Base-by-base conservation (phyloP, 495 filamentous ascomycete genomes). In the Astrothelium macrocarpum region DNA sequence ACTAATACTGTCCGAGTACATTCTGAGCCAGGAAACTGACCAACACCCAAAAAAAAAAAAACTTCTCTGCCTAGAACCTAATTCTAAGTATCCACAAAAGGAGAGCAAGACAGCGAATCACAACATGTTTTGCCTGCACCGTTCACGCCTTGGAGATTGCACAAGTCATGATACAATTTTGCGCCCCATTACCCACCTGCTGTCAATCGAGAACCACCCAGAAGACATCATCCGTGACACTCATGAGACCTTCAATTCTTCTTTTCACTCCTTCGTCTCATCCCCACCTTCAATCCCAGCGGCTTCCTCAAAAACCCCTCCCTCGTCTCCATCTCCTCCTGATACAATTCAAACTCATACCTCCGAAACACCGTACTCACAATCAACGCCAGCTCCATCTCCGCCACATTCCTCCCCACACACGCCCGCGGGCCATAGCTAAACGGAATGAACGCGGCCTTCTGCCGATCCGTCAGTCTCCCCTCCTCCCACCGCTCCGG, bases 271-370 rank as follows among this genome's bases (percentile, higher is more conserved):
- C 83, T 75, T 70, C 76, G 81, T 71, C 80, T 81, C 74, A 95
- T 79, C 36, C 86, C 91, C 64, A 95, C 86, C 62, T 81, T 74
- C 74, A 92, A 76, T 20, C 81, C 86, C 59, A 95, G 69, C 14
- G 91, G 91, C 82, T 96, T 96, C 71, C 91, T 80, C 76, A 96
- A 77, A 76, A 96, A 96, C 0, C 91, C 91, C 78, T 96, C 91
- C 49, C 86, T 78, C 0, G 89, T 94, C 73, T 90, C 81, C 85
- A 95, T 81, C 31, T 75, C 76, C 2, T 82, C 82, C 78, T 94
- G 88, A 68, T 85, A 73, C 49, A 93, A 71, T 67, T 83, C 78
- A 69, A 93, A 91, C 31, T 90, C 85, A 71, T 89, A 96, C 61
- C 88, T 74, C 31, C 84, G 74, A 72, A 88, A 89, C 71, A 92